Evolutionary conservation across 2,329 filamentous ascomycete species (phyloP).

Genomic region (Rhynchosporium secalis): DNA sequence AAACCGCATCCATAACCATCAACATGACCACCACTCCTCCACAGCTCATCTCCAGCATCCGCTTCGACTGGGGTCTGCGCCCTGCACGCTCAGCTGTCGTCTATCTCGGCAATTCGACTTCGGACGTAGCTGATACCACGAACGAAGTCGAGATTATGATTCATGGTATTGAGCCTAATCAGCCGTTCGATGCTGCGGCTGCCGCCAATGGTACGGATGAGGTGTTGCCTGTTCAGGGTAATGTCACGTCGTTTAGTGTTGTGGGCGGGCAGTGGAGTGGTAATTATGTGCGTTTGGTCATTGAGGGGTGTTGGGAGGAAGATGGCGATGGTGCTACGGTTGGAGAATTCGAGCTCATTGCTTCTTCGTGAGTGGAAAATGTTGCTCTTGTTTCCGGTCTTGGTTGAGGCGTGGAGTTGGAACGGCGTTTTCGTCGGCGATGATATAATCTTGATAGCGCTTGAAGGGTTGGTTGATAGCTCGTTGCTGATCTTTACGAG

Average conservation of each 20-base stretch:
- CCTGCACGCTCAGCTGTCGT: conserved; percentile 56
- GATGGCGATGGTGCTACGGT: conserved; percentile 50
- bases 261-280: conserved; percentile 37
- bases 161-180: conserved; percentile 27
- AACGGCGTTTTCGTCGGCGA: background rate
- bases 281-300: conserved; percentile 43
- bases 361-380: background rate
- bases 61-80: conserved; percentile 60
- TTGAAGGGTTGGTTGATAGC: background rate
- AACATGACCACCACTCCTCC: conserved; percentile 44
- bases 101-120: conserved; percentile 48
- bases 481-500: background rate
- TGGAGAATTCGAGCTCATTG: conserved; percentile 49
- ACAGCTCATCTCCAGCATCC: conserved; percentile 49
- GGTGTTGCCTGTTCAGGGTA: conserved; percentile 36
- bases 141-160: conserved; percentile 28
- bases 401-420: background rate
- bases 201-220: conserved; percentile 18
- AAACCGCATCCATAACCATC: conserved; percentile 56
- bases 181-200: conserved; percentile 32
- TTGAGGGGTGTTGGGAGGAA: conserved; percentile 48
- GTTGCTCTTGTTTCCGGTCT: background rate
- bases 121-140: conserved; percentile 22
- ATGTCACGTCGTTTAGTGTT: conserved; percentile 34
- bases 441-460: background rate